These are phyloP conservation scores for Chloroidium sp. DNA, from an alignment of 163 green algal species.

Conservation along the genomic window DNA sequence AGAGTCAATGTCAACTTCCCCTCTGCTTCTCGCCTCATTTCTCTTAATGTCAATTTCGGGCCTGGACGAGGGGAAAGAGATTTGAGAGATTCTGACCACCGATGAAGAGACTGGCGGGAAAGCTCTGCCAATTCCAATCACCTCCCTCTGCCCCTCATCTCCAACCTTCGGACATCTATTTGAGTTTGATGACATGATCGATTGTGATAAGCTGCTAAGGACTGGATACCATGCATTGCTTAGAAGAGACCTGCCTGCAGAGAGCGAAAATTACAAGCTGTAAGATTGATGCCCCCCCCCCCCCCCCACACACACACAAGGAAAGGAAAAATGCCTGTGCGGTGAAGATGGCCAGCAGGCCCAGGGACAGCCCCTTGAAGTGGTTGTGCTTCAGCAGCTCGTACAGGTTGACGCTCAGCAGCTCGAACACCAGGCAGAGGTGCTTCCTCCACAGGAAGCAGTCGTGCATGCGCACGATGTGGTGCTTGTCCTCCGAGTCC, in stretches of 20 bases:
- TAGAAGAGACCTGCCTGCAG: not conserved
- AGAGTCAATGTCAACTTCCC: no score
- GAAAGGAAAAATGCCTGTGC: constrained; percentile 41
- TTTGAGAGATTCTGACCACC: no score
- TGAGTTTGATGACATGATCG: no score
- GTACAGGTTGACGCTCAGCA: constrained; percentile 94
- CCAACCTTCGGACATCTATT: no score
- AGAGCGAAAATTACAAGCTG: not conserved
- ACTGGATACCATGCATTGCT: not conserved
- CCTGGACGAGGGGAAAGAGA: no score
- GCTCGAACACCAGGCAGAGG: constrained; percentile 96
- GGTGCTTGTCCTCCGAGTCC: constrained; percentile 69
- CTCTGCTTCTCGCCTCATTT: no score
- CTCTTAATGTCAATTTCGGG: no score
- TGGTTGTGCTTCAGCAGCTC: constrained; percentile 93
- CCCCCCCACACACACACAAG: no score
- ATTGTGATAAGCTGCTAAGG: not conserved
- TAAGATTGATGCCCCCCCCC: no score
- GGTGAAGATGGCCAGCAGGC: constrained; percentile 79
- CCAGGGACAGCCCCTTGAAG: constrained; percentile 81
- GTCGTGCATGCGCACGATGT: constrained; percentile 92
- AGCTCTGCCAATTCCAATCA: no score
- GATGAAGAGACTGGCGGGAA: no score
- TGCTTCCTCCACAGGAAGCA: constrained; percentile 88
- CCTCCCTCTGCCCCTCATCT: no score